These are phyloP conservation scores for Leccinum arenicola DNA, from an alignment of 768 basidiomycete genomes.

Conservation along the genomic window DNA sequence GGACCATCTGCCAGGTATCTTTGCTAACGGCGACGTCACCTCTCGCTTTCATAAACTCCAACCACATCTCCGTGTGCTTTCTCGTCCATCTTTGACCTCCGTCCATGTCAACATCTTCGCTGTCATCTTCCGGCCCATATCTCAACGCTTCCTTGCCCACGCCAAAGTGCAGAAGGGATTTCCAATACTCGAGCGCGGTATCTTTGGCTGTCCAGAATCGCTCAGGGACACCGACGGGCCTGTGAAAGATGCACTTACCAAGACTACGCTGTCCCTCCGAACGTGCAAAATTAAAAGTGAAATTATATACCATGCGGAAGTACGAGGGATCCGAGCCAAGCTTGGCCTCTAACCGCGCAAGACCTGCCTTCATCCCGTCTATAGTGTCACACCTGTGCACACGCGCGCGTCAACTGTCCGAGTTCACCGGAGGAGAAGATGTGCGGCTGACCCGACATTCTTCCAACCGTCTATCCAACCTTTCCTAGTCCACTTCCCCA, in stretches of 20 bases:
- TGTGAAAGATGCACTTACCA: constrained; percentile 40
- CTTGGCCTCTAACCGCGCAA: constrained; percentile 54
- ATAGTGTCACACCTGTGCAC: constrained; percentile 60
- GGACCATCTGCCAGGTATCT: constrained; percentile 86
- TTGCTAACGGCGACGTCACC: constrained; percentile 79
- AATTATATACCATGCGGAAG: constrained; percentile 76
- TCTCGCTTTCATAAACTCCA: constrained; percentile 64
- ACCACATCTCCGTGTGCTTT: constrained; percentile 70
- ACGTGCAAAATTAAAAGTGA: constrained; percentile 79
- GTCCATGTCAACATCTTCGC: constrained; percentile 45
- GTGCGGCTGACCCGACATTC: constrained; percentile 51
- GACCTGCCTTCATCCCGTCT: constrained; percentile 51
- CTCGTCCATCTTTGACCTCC: constrained; percentile 55
- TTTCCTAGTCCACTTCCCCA: constrained; percentile 68
- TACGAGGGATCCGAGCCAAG: constrained; percentile 65
- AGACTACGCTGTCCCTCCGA: constrained; percentile 77
- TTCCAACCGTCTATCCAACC: constrained; percentile 87
- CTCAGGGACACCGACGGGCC: not conserved
- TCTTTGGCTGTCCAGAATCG: constrained; percentile 49
- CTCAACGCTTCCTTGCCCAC: constrained; percentile 63
- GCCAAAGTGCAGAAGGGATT: constrained; percentile 70
- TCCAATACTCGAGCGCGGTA: constrained; percentile 75
- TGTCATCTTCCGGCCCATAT: constrained; percentile 39
- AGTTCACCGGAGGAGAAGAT: not conserved
- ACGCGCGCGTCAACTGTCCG: constrained; percentile 5